Percentiles rank a stretch among this genome's conserved stretches.
Conservation (phyloP, 2,329 filamentous ascomycete genomes). For the Sporothrix dimorphospora region DNA sequence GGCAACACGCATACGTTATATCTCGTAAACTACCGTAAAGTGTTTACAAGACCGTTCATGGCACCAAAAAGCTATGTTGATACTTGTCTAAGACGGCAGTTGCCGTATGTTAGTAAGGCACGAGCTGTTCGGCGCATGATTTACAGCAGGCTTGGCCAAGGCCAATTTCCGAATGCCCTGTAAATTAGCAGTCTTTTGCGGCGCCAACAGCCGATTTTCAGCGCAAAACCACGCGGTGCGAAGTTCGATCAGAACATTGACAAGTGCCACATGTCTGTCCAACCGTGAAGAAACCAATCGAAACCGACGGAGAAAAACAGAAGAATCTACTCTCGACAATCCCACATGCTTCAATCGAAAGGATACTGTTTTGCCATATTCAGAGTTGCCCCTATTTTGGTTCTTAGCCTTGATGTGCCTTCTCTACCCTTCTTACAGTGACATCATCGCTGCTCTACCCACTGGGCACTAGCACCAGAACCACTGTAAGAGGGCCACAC, state of each 20-base stretch:
- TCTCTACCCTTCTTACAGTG: not conserved
- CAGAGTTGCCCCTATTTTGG: not conserved
- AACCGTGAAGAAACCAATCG: not conserved
- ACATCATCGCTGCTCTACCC: conserved; percentile 2
- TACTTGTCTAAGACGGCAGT: not conserved
- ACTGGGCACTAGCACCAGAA: not conserved
- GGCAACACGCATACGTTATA: not conserved
- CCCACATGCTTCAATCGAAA: not conserved
- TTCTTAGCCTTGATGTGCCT: not conserved
- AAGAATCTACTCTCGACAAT: not conserved
- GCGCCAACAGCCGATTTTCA: not conserved
- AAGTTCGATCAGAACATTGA: not conserved
- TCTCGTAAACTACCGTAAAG: not conserved
- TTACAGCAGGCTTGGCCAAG: not conserved
- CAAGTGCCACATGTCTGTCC: not conserved
- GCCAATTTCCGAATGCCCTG: not conserved
- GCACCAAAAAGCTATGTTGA: not conserved
- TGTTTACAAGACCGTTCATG: not conserved
- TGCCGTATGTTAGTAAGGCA: not conserved
- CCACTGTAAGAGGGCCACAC: not conserved
- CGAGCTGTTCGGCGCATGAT: not conserved
- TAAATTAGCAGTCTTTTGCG: too few relatives aligned
- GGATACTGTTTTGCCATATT: not conserved
- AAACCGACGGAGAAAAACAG: not conserved
- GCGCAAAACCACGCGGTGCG: not conserved